These are phyloP conservation scores for Parafenestella ontariensis DNA, from an alignment of 2,329 filamentous ascomycete genomes.

Conservation along the genomic window DNA sequence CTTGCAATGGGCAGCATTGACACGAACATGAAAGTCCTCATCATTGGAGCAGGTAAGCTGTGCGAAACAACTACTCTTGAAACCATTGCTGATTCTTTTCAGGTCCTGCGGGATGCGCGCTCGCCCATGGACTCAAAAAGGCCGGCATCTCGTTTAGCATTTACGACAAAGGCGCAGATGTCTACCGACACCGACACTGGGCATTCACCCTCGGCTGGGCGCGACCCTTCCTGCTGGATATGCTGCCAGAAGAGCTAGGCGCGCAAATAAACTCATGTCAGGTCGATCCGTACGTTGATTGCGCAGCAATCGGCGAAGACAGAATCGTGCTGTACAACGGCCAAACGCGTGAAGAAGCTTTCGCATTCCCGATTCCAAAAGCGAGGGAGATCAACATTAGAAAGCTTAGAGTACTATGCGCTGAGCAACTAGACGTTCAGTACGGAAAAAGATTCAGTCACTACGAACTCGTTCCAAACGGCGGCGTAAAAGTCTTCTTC, in stretches of 20 bases:
- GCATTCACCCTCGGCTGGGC: conserved; percentile 49
- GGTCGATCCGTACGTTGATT: conserved; percentile 43
- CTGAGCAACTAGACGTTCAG: conserved; percentile 45
- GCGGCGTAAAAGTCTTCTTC: conserved; percentile 33
- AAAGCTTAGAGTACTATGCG: conserved; percentile 47
- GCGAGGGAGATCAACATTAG: conserved; percentile 43
- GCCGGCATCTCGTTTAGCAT: conserved; percentile 33
- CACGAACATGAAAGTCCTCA: conserved; percentile 27
- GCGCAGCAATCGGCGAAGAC: conserved; percentile 37
- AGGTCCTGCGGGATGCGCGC: conserved; percentile 53
- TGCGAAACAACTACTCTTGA: too few species aligned
- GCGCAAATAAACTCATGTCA: conserved; percentile 37
- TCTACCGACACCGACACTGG: conserved; percentile 44
- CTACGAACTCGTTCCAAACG: conserved; percentile 25
- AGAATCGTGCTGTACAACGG: conserved; percentile 45
- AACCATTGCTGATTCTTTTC: conserved; percentile 4
- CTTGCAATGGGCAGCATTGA: not conserved
- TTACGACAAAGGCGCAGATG: conserved; percentile 39
- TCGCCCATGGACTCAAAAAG: conserved; percentile 53
- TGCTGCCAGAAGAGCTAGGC: conserved; percentile 38
- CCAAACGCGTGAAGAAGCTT: conserved; percentile 41
- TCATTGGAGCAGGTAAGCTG: conserved; percentile 35
- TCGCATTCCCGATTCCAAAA: conserved; percentile 45
- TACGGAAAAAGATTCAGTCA: conserved; percentile 30
- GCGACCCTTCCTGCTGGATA: conserved; percentile 37